Percentiles rank a stretch among this genome's conserved stretches.
These are phyloP conservation scores for Blastobotrys aristatus DNA, from an alignment of 1,139 yeast genomes.

Conservation along the genomic window DNA sequence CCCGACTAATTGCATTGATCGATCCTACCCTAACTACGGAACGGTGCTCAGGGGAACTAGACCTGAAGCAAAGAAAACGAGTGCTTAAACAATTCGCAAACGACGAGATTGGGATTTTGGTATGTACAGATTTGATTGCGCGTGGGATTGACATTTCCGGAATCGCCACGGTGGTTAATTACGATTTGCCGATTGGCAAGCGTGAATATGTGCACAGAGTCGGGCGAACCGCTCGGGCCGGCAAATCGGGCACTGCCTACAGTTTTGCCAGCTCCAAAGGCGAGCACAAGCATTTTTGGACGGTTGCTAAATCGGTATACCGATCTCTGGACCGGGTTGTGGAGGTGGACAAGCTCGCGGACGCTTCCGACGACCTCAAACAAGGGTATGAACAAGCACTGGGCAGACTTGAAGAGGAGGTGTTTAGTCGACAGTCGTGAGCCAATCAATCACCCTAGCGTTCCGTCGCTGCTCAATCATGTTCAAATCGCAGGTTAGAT, in stretches of 20 bases:
- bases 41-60: constrained; percentile 37
- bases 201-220: constrained; percentile 93
- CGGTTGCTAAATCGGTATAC: constrained; percentile 28
- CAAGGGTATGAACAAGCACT: constrained; percentile 43
- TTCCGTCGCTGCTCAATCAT: constrained; percentile 1
- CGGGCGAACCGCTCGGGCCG: constrained; percentile 96
- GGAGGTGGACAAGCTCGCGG: not conserved
- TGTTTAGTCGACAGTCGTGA: constrained; percentile 19
- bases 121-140: constrained; percentile 89
- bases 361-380: constrained; percentile 20
- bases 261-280: constrained; percentile 69
- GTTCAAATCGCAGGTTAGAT: not conserved
- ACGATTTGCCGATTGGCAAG: constrained; percentile 82
- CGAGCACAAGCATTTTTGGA: constrained; percentile 61
- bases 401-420: constrained; percentile 42
- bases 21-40: constrained; percentile 29
- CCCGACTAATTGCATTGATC: constrained; percentile 53
- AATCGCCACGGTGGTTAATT: constrained; percentile 74
- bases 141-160: constrained; percentile 84
- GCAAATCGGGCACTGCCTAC: constrained; percentile 66
- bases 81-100: constrained; percentile 51
- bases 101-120: constrained; percentile 50
- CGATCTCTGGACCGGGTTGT: constrained; percentile 18
- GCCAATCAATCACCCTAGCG: constrained; percentile 6
- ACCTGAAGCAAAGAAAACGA: constrained; percentile 32